phyloP scores from a whole-genome alignment of 768 basidiomycete genomes.

The Leucogyrophana mollusca region DNA sequence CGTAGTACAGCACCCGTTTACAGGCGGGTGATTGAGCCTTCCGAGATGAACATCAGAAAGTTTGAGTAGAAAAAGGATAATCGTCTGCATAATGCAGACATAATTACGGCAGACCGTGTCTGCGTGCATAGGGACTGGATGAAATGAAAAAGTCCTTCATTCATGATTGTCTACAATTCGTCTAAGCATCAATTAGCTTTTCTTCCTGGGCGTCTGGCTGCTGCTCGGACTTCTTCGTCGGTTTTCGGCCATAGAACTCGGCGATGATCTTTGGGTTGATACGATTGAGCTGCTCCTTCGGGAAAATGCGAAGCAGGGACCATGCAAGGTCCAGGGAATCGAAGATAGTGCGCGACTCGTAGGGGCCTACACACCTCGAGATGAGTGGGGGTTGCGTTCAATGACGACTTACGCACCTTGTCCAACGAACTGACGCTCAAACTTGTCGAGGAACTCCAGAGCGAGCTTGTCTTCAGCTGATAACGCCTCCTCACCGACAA shows the following conservation, averaged over 20 bases:
- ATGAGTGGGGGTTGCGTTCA: constrained; percentile 5
- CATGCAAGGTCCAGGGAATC: constrained; percentile 97
- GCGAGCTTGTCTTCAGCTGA: constrained; percentile 95
- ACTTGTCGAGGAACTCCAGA: constrained; percentile 95
- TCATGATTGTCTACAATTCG: constrained; percentile 14
- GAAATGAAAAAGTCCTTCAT: not conserved
- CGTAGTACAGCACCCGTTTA: no score
- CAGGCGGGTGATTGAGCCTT: no score
- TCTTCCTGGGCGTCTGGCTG: constrained; percentile 33
- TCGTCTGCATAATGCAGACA: not conserved
- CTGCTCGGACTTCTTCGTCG: constrained; percentile 59
- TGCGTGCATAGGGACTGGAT: not conserved
- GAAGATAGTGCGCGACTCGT: constrained; percentile 95
- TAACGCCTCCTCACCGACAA: constrained; percentile 97
- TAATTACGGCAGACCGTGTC: not conserved
- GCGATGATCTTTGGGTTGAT: constrained; percentile 95
- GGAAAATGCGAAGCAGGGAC: constrained; percentile 96
- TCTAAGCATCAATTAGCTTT: constrained; percentile 66
- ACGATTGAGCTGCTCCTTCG: constrained; percentile 96
- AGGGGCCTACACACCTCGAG: constrained; percentile 57
- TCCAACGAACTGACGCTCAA: constrained; percentile 95
- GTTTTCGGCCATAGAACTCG: constrained; percentile 90
- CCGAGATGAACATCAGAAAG: no score
- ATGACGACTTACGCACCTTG: constrained; percentile 61
- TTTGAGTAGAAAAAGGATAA: not conserved